Evolutionary conservation across 2,329 filamentous ascomycete genomes (phyloP).

Genomic region (Ceratocystis cubensis): DNA sequence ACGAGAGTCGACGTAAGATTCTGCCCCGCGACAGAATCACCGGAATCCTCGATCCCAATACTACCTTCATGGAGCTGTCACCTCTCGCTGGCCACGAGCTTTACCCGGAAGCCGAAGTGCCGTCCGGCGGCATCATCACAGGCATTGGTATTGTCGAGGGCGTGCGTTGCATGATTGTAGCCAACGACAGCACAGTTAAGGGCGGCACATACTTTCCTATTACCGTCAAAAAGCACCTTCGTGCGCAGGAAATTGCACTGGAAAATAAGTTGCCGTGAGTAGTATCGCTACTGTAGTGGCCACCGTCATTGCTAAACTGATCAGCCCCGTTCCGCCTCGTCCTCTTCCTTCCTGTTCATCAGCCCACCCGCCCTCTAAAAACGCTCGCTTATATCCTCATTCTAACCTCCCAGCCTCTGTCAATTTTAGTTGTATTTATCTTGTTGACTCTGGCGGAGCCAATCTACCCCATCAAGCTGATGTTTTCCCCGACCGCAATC

Average conservation of each 20-base stretch:
- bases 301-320: no score
- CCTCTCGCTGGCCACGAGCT: conserved; percentile 77
- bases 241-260: conserved; percentile 78
- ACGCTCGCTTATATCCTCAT: no score
- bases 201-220: conserved; percentile 95
- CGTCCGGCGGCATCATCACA: conserved; percentile 82
- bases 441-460: conserved; percentile 90
- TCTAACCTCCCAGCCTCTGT: no score
- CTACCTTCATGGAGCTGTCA: conserved; percentile 84
- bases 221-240: conserved; percentile 92
- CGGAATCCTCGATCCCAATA: conserved; percentile 76
- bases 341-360: no score
- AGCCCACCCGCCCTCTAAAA: no score
- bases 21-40: conserved; percentile 80
- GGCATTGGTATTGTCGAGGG: conserved; percentile 84
- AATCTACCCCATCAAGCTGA: conserved; percentile 92
- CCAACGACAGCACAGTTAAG: conserved; percentile 95
- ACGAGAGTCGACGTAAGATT: conserved; percentile 83
- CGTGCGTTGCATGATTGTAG: conserved; percentile 83
- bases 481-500: conserved; percentile 87
- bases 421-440: conserved; percentile 61
- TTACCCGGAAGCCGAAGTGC: conserved; percentile 77
- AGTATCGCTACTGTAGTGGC: no score
- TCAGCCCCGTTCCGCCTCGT: no score
- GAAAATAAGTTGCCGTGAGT: conserved; percentile 65